A percentile compares a stretch with the other conserved stretches of the same genome.
Conservation (phyloP, 2,329 filamentous ascomycete genomes). For the Colletotrichum tamarilloi region DNA sequence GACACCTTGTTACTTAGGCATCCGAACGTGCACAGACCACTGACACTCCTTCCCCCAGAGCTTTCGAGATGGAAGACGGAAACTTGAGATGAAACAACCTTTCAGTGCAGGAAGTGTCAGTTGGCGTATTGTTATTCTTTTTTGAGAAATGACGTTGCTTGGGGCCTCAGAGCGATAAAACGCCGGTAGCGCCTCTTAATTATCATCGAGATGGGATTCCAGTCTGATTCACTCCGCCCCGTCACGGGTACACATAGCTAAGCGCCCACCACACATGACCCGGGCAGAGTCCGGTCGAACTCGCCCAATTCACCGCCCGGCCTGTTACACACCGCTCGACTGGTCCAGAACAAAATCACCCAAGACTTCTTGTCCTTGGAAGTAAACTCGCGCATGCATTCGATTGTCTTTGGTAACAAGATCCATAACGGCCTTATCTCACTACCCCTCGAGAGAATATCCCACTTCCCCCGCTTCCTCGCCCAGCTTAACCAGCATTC, state of each 20-base stretch:
- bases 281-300: background rate
- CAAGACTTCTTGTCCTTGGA: constrained; percentile 22
- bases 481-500: constrained; percentile 71
- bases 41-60: background rate
- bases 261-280: constrained; percentile 26
- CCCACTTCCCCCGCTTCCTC: constrained; percentile 70
- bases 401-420: background rate
- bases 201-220: background rate
- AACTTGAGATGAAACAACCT: constrained; percentile 21
- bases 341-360: background rate
- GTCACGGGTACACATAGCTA: constrained; percentile 9
- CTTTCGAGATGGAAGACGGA: background rate
- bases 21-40: constrained; percentile 23
- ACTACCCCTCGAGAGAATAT: constrained; percentile 64
- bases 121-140: background rate
- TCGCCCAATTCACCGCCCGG: constrained; percentile 22
- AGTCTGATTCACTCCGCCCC: background rate
- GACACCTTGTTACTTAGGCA: constrained; percentile 34
- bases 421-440: constrained; percentile 12
- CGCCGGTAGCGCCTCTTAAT: background rate
- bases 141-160: constrained; percentile 2
- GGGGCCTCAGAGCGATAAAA: background rate
- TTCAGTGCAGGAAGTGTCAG: background rate
- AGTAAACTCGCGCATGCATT: background rate
- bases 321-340: constrained; percentile 28